Percentiles rank a stretch among this genome's conserved stretches.
These are phyloP conservation scores for Amylostereum areolatum DNA, from an alignment of 1,284 basidiomycete genomes.

Conservation along the genomic window DNA sequence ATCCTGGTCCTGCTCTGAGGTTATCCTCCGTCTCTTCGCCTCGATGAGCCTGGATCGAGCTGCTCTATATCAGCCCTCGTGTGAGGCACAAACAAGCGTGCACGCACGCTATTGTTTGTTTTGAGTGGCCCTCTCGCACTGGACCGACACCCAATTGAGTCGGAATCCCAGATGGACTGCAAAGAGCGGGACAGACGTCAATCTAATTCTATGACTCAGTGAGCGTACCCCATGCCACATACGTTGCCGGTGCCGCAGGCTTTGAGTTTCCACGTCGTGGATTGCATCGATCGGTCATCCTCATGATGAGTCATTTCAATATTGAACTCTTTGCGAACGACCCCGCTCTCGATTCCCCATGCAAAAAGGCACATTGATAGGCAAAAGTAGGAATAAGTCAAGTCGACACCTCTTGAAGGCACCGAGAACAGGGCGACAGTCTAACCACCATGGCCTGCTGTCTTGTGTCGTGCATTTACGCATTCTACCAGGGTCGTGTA, in stretches of 20 bases:
- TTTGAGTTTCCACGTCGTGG: too few species aligned
- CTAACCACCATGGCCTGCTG: too few species aligned
- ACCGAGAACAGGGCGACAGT: too few species aligned
- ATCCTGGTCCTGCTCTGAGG: slow-evolving; percentile 86
- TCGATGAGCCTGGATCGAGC: slow-evolving; percentile 52
- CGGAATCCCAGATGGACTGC: slow-evolving; percentile 93
- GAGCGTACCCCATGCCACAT: slow-evolving; percentile 87
- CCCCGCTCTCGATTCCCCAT: too few species aligned
- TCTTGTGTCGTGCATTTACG: too few species aligned
- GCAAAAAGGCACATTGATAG: too few species aligned
- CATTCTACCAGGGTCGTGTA: too few species aligned
- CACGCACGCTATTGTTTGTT: slow-evolving; percentile 78
- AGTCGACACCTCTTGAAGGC: too few species aligned
- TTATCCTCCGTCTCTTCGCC: slow-evolving; percentile 86
- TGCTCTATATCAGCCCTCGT: slow-evolving; percentile 4
- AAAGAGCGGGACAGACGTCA: slow-evolving; percentile 8
- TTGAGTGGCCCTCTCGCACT: slow-evolving; percentile 89
- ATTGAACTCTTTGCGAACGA: too few species aligned
- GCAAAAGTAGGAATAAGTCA: too few species aligned
- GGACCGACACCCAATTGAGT: slow-evolving; percentile 99
- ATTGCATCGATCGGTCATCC: too few species aligned
- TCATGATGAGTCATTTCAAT: too few species aligned
- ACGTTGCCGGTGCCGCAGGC: slow-evolving; percentile 82
- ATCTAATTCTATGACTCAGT: slow-evolving; percentile 1
- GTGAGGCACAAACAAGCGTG: background rate